Percentiles rank a stretch among this genome's conserved stretches.
Evolutionary conservation across 108 stramenopile genomes (phyloP).

Genomic region (Chaetoceros muelleri): DNA sequence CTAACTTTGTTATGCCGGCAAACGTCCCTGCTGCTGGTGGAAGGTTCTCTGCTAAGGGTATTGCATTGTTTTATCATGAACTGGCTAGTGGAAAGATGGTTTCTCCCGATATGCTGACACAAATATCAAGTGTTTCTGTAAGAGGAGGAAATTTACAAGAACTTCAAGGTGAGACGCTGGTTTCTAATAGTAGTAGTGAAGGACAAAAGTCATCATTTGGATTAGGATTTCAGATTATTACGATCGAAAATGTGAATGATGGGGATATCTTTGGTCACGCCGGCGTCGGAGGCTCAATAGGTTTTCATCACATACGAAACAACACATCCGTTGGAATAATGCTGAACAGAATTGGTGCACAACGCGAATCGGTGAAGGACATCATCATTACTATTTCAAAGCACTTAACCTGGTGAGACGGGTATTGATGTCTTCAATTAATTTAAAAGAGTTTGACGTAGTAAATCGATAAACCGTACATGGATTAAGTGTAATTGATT

Average conservation of each 20-base stretch:
- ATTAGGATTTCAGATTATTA: slow-evolving; percentile 3
- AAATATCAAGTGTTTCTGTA: not conserved
- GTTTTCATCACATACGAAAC: slow-evolving; percentile 8
- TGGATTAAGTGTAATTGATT: too few relatives aligned
- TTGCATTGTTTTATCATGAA: slow-evolving; percentile 6
- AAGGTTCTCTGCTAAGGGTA: slow-evolving; percentile 2
- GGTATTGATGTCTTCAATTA: too few relatives aligned
- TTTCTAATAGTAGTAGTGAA: not conserved
- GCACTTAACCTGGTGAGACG: not conserved
- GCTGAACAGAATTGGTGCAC: slow-evolving; percentile 7
- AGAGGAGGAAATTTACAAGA: not conserved
- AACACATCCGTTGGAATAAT: slow-evolving; percentile 10
- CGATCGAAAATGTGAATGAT: not conserved
- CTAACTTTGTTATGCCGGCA: not conserved
- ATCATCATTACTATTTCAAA: not conserved
- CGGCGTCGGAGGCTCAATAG: slow-evolving; percentile 2
- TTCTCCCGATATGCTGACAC: not conserved
- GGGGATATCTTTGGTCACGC: slow-evolving; percentile 2
- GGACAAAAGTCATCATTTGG: not conserved
- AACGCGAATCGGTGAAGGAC: not conserved
- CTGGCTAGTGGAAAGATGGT: not conserved
- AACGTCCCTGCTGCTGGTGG: slow-evolving; percentile 6
- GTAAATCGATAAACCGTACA: too few relatives aligned
- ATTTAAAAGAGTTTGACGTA: too few relatives aligned
- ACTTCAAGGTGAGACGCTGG: not conserved